Evolutionary conservation across 164 flowering plant species (phyloP).

Genomic region (Vitis cinerea): DNA sequence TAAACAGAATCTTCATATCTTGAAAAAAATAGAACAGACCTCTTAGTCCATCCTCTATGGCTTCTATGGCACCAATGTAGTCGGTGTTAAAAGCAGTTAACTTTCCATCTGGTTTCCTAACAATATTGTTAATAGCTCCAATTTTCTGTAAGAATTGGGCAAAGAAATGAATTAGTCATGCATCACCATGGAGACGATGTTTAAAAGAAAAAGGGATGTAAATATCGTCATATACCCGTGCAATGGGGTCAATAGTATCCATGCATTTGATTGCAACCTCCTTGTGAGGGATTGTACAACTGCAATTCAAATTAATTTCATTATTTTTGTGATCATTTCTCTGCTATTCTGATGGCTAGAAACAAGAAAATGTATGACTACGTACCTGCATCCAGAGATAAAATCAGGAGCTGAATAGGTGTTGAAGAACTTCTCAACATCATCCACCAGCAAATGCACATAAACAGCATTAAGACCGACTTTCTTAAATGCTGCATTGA

Average conservation of each 20-base stretch:
- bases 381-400: slow-evolving; percentile 73
- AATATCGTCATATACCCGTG: slow-evolving; percentile 43
- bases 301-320: slow-evolving; percentile 25
- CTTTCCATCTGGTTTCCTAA: slow-evolving; percentile 67
- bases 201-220: no score
- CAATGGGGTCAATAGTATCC: slow-evolving; percentile 72
- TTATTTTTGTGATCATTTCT: background rate
- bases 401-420: slow-evolving; percentile 69
- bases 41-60: slow-evolving; percentile 71
- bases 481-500: slow-evolving; percentile 57
- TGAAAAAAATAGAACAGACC: slow-evolving; percentile 34
- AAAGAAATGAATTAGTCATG: no score
- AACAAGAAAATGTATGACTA: no score
- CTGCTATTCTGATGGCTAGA: no score
- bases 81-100: slow-evolving; percentile 72
- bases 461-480: slow-evolving; percentile 66
- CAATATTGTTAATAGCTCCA: slow-evolving; percentile 71
- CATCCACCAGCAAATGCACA: slow-evolving; percentile 72
- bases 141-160: slow-evolving; percentile 41
- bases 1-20: slow-evolving; percentile 1
- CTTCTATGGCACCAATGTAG: slow-evolving; percentile 69
- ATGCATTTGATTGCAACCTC: slow-evolving; percentile 62
- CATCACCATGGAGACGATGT: no score
- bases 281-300: slow-evolving; percentile 84
- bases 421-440: slow-evolving; percentile 43